Evolutionary conservation across 2,329 filamentous ascomycete species (phyloP).

Genomic region (Annulohypoxylon truncatum): DNA sequence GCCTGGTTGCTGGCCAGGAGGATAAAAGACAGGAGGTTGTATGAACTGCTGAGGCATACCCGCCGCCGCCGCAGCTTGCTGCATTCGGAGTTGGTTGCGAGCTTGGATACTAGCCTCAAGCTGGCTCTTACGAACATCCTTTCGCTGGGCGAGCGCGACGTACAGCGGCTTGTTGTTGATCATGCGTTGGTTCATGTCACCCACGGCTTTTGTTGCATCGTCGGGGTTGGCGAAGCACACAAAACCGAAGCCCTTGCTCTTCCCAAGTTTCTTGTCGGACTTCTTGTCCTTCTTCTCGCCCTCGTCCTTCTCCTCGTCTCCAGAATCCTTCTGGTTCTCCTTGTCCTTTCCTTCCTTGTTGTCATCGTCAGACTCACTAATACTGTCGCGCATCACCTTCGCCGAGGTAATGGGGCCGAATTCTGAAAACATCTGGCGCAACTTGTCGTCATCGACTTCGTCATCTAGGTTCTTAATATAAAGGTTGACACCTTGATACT

Average conservation of each 20-base stretch:
- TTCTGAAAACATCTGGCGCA: slow-evolving; percentile 90
- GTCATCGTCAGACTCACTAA: slow-evolving; percentile 65
- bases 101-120: slow-evolving; percentile 99
- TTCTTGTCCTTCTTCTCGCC: slow-evolving; percentile 72
- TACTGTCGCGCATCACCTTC: slow-evolving; percentile 96
- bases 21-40: slow-evolving; percentile 92
- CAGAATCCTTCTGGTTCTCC: slow-evolving; percentile 61
- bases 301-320: slow-evolving; percentile 64
- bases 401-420: slow-evolving; percentile 97
- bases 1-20: slow-evolving; percentile 80
- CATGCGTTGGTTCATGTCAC: slow-evolving; percentile 99
- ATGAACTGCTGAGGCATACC: slow-evolving; percentile 91
- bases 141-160: slow-evolving; percentile 97
- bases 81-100: slow-evolving; percentile 97
- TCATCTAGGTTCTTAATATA: slow-evolving; percentile 99
- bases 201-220: slow-evolving; percentile 98
- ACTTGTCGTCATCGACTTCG: slow-evolving; percentile 97
- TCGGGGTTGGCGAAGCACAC: slow-evolving; percentile 99
- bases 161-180: slow-evolving; percentile 96
- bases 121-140: slow-evolving; percentile 99
- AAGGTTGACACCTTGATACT: slow-evolving; percentile 99
- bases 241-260: slow-evolving; percentile 99
- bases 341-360: slow-evolving; percentile 65
- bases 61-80: slow-evolving; percentile 91
- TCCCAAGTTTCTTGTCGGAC: slow-evolving; percentile 79